phyloP scores from a whole-genome alignment of 306 rosid genomes.

The Pterocarpus macrocarpus region DNA sequence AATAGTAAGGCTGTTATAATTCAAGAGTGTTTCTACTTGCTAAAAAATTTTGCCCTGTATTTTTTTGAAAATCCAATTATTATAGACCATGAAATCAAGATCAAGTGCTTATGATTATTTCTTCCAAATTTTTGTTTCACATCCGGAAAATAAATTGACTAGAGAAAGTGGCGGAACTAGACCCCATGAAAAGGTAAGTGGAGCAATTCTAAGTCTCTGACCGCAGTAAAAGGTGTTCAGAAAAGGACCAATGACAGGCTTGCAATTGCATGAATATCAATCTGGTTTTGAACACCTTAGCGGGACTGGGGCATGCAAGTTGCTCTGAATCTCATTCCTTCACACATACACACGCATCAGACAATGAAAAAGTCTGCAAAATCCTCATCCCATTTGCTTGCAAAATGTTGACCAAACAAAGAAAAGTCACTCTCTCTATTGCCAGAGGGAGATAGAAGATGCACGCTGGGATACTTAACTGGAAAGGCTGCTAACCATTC shows the following conservation, averaged over 20 bases:
- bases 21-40: background rate
- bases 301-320: constrained; percentile 43
- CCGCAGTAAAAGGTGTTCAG: constrained; percentile 36
- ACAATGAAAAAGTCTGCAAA: constrained; percentile 9
- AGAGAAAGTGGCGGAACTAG: constrained; percentile 4
- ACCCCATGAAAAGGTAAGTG: background rate
- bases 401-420: constrained; percentile 34
- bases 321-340: constrained; percentile 42
- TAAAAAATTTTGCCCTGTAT: background rate
- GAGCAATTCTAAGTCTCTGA: background rate
- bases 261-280: constrained; percentile 38
- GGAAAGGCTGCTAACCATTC: constrained; percentile 31
- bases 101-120: background rate
- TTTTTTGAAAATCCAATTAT: background rate
- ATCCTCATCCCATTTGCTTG: background rate
- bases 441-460: constrained; percentile 40
- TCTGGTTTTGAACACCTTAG: background rate
- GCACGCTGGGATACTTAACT: constrained; percentile 39
- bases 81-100: background rate
- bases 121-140: background rate
- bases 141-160: background rate
- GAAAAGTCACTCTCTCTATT: background rate
- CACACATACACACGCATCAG: constrained; percentile 25
- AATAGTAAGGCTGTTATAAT: background rate
- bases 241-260: constrained; percentile 41